These are phyloP conservation scores for Pluteus cervinus DNA, from an alignment of 768 basidiomycete species.

Conservation along the genomic window DNA sequence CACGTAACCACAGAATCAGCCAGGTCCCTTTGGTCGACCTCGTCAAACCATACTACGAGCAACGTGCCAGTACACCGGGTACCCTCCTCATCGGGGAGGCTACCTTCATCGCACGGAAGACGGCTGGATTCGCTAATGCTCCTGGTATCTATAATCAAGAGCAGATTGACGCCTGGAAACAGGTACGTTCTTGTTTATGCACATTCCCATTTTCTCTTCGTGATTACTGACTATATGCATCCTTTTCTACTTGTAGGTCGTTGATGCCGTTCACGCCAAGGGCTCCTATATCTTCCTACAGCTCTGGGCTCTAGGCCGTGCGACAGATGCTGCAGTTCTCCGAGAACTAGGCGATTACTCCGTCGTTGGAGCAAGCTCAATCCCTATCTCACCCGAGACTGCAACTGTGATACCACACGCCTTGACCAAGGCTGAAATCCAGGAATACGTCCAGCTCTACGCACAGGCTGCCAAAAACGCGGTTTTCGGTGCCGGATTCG, in stretches of 20 bases:
- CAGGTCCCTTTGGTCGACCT: constrained; percentile 27
- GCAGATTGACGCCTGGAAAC: constrained; percentile 45
- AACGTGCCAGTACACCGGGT: constrained; percentile 38
- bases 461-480: constrained; percentile 51
- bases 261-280: constrained; percentile 47
- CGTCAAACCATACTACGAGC: constrained; percentile 37
- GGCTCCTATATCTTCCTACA: constrained; percentile 44
- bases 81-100: constrained; percentile 51
- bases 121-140: constrained; percentile 35
- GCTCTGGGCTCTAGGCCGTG: constrained; percentile 51
- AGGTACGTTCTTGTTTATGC: too few relatives aligned
- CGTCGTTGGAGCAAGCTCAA: too few relatives aligned
- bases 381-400: too few relatives aligned
- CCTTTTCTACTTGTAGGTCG: too few relatives aligned
- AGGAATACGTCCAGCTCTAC: constrained; percentile 44
- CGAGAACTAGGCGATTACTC: too few relatives aligned
- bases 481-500: constrained; percentile 55
- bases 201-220: too few relatives aligned
- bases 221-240: too few relatives aligned
- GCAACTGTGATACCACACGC: constrained; percentile 34
- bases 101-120: constrained; percentile 36
- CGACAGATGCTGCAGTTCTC: constrained; percentile 26
- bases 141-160: constrained; percentile 56
- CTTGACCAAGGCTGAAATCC: constrained; percentile 41
- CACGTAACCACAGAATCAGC: constrained; percentile 30